Evolutionary conservation across 805 yeast genomes (phyloP).

Genomic region (Metschnikowia cerradonensis): DNA sequence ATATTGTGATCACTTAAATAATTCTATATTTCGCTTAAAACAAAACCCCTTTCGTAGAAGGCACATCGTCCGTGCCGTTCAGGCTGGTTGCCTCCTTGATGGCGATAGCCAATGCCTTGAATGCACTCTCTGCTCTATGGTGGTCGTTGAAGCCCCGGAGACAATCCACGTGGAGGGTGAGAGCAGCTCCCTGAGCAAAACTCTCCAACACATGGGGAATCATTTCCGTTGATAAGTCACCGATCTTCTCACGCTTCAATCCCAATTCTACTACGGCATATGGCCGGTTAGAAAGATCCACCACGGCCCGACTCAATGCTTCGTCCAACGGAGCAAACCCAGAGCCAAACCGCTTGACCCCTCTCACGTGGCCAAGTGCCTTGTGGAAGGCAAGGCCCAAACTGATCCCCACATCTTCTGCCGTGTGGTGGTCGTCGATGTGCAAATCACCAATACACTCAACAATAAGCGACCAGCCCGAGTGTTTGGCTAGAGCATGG

Average conservation of each 20-base stretch:
- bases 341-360: slow-evolving; percentile 87
- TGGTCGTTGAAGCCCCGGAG: slow-evolving; percentile 92
- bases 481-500: slow-evolving; percentile 93
- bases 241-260: slow-evolving; percentile 86
- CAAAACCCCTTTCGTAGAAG: slow-evolving; percentile 93
- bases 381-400: slow-evolving; percentile 84
- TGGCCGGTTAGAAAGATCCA: slow-evolving; percentile 91
- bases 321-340: slow-evolving; percentile 97
- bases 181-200: slow-evolving; percentile 87
- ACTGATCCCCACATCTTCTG: slow-evolving; percentile 94
- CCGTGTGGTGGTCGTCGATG: slow-evolving; percentile 95
- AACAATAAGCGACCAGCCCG: slow-evolving; percentile 90
- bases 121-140: slow-evolving; percentile 93
- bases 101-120: slow-evolving; percentile 93
- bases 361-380: slow-evolving; percentile 85
- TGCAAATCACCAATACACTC: slow-evolving; percentile 93
- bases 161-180: slow-evolving; percentile 93
- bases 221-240: slow-evolving; percentile 92
- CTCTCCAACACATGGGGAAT: slow-evolving; percentile 95
- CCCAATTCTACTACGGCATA: slow-evolving; percentile 88
- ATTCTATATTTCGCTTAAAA: slow-evolving; percentile 34
- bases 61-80: slow-evolving; percentile 87
- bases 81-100: slow-evolving; percentile 76
- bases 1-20: not conserved
- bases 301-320: slow-evolving; percentile 93